Conservation (phyloP, 75 land plant species). For the Larix kaempferi region DNA sequence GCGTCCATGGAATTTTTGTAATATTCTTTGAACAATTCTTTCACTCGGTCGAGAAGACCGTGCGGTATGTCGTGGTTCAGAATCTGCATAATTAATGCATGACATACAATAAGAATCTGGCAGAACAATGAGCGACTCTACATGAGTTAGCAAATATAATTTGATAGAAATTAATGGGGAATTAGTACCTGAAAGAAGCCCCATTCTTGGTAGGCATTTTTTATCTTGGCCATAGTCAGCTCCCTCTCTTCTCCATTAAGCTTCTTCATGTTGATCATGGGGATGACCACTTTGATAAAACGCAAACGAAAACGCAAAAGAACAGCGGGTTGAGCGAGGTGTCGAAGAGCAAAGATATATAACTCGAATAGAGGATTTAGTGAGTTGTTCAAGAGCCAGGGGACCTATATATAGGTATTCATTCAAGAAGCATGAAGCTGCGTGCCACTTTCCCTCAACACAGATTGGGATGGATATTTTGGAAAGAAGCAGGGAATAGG, state of each 20-base stretch:
- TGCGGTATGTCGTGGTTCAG: constrained; percentile 48
- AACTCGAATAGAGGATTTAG: no score
- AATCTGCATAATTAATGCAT: constrained; percentile 21
- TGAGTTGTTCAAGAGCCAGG: no score
- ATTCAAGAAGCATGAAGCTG: no score
- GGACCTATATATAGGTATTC: no score
- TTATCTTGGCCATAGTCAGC: constrained; percentile 37
- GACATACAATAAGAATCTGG: neutral
- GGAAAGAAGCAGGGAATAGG: no score
- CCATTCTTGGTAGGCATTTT: constrained; percentile 65
- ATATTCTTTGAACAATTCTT: constrained; percentile 22
- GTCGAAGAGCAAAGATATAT: no score
- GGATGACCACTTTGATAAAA: constrained; percentile 16
- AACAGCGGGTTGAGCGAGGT: no score
- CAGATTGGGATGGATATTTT: no score
- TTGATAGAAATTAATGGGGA: no score
- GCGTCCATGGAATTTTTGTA: constrained; percentile 36
- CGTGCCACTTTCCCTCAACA: no score
- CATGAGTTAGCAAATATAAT: neutral
- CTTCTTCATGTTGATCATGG: constrained; percentile 56
- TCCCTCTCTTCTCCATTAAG: constrained; percentile 42
- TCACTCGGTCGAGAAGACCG: constrained; percentile 39
- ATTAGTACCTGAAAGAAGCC: constrained; percentile 72
- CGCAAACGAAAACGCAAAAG: no score
- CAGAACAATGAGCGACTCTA: neutral